These are phyloP conservation scores for Fusarium sp. DNA, from an alignment of 2,329 filamentous ascomycete genomes.

Conservation along the genomic window DNA sequence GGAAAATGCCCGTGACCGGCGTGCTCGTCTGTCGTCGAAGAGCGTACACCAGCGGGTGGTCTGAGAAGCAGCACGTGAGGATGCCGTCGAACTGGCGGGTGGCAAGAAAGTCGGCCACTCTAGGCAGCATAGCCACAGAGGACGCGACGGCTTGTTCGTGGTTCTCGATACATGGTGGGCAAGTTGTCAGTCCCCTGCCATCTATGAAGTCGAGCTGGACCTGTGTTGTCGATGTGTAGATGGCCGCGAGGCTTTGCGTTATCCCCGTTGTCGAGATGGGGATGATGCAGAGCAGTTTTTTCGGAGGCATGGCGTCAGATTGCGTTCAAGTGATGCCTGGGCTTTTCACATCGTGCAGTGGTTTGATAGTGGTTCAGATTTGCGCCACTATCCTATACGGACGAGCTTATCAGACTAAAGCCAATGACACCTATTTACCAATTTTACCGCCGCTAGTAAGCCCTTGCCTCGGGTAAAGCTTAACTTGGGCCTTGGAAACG, in stretches of 20 bases:
- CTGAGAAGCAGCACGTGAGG: not conserved
- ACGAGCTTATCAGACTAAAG: not conserved
- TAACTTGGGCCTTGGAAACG: not conserved
- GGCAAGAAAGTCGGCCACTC: not conserved
- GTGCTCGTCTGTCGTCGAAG: not conserved
- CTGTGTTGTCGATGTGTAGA: not conserved
- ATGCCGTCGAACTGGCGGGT: not conserved
- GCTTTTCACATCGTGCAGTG: not conserved
- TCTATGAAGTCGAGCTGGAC: not conserved
- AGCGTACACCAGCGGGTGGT: not conserved
- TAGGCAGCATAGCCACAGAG: not conserved
- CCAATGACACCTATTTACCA: not conserved
- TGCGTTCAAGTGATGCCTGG: not conserved
- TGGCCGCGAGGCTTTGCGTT: not conserved
- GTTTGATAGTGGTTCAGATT: not conserved
- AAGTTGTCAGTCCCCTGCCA: not conserved
- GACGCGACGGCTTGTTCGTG: not conserved
- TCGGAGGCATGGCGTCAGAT: not conserved
- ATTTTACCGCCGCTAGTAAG: not conserved
- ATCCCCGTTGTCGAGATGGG: not conserved
- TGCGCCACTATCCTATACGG: not conserved
- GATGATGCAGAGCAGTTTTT: not conserved
- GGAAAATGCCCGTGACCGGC: not conserved
- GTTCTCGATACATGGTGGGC: not conserved
- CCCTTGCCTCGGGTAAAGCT: not conserved